Base-by-base conservation (phyloP, 768 basidiomycete genomes). In the Grammothele lineata region DNA sequence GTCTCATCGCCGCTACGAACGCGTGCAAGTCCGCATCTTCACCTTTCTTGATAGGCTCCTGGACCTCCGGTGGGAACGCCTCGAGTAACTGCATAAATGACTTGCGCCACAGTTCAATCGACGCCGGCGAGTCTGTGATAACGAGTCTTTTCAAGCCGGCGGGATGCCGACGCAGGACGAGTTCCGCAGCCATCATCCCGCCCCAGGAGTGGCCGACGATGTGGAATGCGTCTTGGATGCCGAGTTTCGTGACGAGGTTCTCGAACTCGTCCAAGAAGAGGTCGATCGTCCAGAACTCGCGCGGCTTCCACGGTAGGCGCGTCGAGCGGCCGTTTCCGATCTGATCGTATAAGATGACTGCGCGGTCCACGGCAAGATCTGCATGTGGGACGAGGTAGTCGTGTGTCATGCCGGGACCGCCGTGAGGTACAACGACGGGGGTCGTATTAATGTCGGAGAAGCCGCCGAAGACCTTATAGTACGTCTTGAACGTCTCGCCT, bases 121-220 rank as follows among this genome's bases (percentile, higher is more conserved):
- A 69, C 14, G 76, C 70, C 1, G 74, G 73, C 0, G 74, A 62
- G 43, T 75, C 63, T 22, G 70, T 55, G 21, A 80, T 54, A 23
- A 82, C 51, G 25, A 80, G 67, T 36, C 66, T 68, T 53, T 68
- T 66, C 41, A 54, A 35, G 23, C 56, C 5, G 38, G 55, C 79
- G 48, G 78, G 77, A 19, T 46, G 70, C 11, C 64, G 62, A 19
- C 66, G 57, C 32, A 70, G 61, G 4, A 47, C 70, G 49, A 70
- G 72, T 47, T 75, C 69, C 12, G 64, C 53, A 0, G 63, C 76
- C 9, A 81, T 64, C 58, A 76, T 75, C 1, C 74, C 79, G 18
- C 80, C 81, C 78, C 78, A 80, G 5, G 76, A 78, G 40, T 81
- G 79, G 0, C 81, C 81, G 4, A 72, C 50, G 7, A 81, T 54